These are phyloP conservation scores for Wolfiporia cocos DNA, from an alignment of 1,284 basidiomycete genomes.

Conservation along the genomic window DNA sequence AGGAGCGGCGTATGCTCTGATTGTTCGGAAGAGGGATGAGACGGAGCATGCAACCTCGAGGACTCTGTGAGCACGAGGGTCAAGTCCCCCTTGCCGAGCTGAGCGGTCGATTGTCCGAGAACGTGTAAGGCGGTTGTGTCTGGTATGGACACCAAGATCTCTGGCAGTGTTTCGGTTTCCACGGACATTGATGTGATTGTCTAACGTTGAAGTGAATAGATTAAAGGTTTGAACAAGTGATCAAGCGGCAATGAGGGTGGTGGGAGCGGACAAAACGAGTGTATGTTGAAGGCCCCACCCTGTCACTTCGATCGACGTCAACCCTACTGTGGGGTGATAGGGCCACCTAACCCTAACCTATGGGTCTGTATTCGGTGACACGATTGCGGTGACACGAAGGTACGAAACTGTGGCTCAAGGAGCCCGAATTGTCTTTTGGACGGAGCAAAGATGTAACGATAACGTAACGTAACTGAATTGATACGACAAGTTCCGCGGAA, in stretches of 20 bases:
- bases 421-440: no score
- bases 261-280: background rate
- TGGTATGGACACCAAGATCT: constrained; percentile 18
- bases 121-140: constrained; percentile 19
- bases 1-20: constrained; percentile 10
- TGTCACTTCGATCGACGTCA: no score
- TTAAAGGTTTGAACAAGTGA: background rate
- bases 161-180: constrained; percentile 1
- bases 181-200: constrained; percentile 4
- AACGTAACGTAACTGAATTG: no score
- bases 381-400: no score
- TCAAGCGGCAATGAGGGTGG: no score
- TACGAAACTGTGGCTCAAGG: no score
- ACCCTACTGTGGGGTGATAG: no score
- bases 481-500: no score
- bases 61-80: constrained; percentile 10
- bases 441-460: no score
- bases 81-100: constrained; percentile 21
- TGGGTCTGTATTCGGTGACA: no score
- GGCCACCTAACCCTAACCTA: no score
- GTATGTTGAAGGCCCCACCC: no score
- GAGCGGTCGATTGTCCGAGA: constrained; percentile 17
- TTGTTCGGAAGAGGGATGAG: background rate
- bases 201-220: background rate
- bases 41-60: constrained; percentile 1